Evolutionary conservation across 495 filamentous ascomycete species (phyloP).

Genomic region (Aspergillus campestris): DNA sequence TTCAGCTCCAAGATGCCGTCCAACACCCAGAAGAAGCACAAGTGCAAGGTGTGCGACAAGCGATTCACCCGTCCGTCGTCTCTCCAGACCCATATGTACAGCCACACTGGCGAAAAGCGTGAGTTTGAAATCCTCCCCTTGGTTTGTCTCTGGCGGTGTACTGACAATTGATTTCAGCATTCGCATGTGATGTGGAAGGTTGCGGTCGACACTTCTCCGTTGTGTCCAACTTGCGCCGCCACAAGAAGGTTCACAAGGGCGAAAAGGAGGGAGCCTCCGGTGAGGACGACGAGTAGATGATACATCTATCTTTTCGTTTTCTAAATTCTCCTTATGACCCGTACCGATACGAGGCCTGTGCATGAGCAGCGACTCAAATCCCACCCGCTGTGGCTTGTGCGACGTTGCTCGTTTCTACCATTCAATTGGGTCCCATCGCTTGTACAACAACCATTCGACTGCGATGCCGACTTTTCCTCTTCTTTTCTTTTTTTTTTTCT

Average conservation of each 20-base stretch:
- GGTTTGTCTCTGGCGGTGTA: conserved; percentile 2
- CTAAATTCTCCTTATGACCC: conserved; percentile 2
- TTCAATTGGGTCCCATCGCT: conserved; percentile 15
- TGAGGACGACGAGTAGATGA: conserved; percentile 39
- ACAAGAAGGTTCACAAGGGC: conserved; percentile 94
- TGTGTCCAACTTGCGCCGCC: conserved; percentile 88
- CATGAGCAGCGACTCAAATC: conserved; percentile 5
- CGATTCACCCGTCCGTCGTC: conserved; percentile 95
- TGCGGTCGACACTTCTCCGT: conserved; percentile 97
- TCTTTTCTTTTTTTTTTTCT: conserved; percentile 16
- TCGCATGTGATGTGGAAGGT: conserved; percentile 87
- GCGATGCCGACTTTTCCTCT: conserved; percentile 16
- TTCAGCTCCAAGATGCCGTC: conserved; percentile 97
- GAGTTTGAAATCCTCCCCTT: conserved; percentile 37
- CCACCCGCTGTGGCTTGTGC: conserved; percentile 5
- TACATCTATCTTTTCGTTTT: conserved; percentile 6
- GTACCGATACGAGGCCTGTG: not conserved
- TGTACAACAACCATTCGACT: conserved; percentile 32
- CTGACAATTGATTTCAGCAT: conserved; percentile 54
- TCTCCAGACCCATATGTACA: conserved; percentile 97
- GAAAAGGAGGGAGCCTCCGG: conserved; percentile 47
- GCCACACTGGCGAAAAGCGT: conserved; percentile 99
- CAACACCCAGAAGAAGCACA: conserved; percentile 98
- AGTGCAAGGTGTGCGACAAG: conserved; percentile 99
- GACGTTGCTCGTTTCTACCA: conserved; percentile 3